A percentile compares a stretch with the other conserved stretches of the same genome.
These are phyloP conservation scores for Neurospora sp. DNA, from an alignment of 495 filamentous ascomycete genomes.

Conservation along the genomic window DNA sequence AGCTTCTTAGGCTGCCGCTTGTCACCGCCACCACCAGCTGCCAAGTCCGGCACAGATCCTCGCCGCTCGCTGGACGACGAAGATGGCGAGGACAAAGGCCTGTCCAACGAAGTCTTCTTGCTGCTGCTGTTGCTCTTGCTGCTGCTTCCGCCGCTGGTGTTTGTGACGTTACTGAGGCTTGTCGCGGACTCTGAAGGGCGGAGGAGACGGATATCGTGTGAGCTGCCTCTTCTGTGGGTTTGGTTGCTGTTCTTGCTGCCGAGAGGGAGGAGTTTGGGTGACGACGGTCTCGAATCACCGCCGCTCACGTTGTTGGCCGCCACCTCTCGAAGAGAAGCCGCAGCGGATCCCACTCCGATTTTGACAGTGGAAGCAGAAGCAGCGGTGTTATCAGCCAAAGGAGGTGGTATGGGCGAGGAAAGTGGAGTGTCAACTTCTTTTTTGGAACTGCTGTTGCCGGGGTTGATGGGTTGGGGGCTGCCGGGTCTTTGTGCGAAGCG, in stretches of 20 bases:
- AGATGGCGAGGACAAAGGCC: slow-evolving; percentile 1
- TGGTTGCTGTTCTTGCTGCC: neutral
- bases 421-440: neutral
- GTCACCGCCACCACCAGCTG: neutral
- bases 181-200: neutral
- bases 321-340: neutral
- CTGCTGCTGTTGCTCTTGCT: neutral
- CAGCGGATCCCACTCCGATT: neutral
- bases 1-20: slow-evolving; percentile 20
- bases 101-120: slow-evolving; percentile 2
- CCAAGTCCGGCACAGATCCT: neutral
- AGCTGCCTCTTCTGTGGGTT: neutral
- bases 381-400: neutral
- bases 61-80: neutral
- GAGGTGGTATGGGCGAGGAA: neutral
- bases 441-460: neutral
- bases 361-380: neutral
- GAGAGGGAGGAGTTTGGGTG: neutral
- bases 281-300: neutral
- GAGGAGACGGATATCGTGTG: neutral
- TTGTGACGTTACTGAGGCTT: neutral
- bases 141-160: neutral
- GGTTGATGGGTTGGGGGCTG: neutral
- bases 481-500: neutral
- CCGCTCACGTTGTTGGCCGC: neutral